Evolutionary conservation across 805 yeast species (phyloP), one percentile per base, ranked within the genome.

Genomic region (Suhomyces tanzawaensis): DNA sequence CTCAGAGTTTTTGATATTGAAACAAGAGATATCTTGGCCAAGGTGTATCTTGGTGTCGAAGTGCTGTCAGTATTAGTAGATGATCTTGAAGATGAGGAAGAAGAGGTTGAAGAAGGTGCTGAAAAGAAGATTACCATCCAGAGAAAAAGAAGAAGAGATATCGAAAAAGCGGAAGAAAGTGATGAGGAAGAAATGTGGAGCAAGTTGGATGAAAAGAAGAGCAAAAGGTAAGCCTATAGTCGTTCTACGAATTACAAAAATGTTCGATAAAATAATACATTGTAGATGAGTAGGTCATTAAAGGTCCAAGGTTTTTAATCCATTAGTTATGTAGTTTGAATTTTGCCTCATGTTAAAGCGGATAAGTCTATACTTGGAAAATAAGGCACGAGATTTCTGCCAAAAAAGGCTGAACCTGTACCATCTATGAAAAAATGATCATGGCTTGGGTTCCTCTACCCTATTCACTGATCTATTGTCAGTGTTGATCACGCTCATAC

Each of bases 21-120:
- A 2, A 62, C 79, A 1, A 71, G 95, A 36, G 75, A 76, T 30
- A 66, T 78, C 34, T 60, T 78, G 7, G 88, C 79, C 6, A 88
- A 88, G 53, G 84, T 86, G 4, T 91, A 76, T 51, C 52, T 83
- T 19, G 95, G 95, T 2, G 76, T 87, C 4, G 88, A 85, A 55
- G 71, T 87, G 13, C 71, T 74, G 17, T 63, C 69, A 19, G 72
- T 81, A 16, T 50, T 71, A 40, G 53, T 82, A 1, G 46, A 82
- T 15, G 79, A 77, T 45, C 73, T 67, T 32, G 70, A 64, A 34
- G 73, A 66, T 34, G 67, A 61, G 7, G 57, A 60, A 12, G 64
- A 51, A 9, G 64, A 64, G 27, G 39, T 40, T 4, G 70, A 64
- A 34, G 53, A 50, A 7, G 57, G 43, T 26, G 33, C 18, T 3